Evolutionary conservation across 345 rosid species (phyloP).

Genomic region (Cardamine chenopodiifolia): DNA sequence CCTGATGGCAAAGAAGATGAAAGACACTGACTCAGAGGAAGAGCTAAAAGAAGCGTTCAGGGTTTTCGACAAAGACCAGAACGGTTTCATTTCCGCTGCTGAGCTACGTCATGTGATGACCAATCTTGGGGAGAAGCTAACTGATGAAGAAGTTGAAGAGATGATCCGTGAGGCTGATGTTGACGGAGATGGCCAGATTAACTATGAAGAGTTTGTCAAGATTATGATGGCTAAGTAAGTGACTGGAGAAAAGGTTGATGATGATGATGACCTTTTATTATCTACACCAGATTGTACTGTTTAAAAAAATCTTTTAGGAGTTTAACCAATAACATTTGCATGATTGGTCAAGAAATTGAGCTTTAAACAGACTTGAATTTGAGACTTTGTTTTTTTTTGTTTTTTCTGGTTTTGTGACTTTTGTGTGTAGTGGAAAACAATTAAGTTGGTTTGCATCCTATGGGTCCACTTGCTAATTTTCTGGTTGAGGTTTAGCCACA

Average conservation of each 20-base stretch:
- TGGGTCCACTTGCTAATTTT: background rate
- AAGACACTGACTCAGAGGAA: constrained; percentile 56
- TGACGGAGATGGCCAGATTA: constrained; percentile 59
- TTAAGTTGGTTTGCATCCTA: background rate
- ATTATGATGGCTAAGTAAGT: constrained; percentile 58
- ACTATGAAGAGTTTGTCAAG: constrained; percentile 45
- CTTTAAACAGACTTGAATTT: constrained; percentile 1
- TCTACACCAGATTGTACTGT: background rate
- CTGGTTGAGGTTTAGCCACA: background rate
- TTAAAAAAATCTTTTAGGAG: constrained; percentile 19
- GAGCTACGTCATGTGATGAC: constrained; percentile 62
- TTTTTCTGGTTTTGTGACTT: constrained; percentile 17
- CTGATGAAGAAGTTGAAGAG: constrained; percentile 57
- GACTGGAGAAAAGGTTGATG: background rate
- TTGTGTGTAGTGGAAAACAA: constrained; percentile 9
- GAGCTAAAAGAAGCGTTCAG: constrained; percentile 46
- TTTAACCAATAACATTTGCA: constrained; percentile 33
- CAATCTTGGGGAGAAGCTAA: constrained; percentile 56
- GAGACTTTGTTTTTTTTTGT: background rate
- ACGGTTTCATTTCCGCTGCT: constrained; percentile 56
- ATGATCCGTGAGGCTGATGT: constrained; percentile 55
- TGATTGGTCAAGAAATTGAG: constrained; percentile 23
- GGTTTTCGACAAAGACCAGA: constrained; percentile 59
- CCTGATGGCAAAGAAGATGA: constrained; percentile 55
- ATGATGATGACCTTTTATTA: constrained; percentile 2